Conservation (phyloP, 306 rosid genomes). For the Trifolium pratense region DNA sequence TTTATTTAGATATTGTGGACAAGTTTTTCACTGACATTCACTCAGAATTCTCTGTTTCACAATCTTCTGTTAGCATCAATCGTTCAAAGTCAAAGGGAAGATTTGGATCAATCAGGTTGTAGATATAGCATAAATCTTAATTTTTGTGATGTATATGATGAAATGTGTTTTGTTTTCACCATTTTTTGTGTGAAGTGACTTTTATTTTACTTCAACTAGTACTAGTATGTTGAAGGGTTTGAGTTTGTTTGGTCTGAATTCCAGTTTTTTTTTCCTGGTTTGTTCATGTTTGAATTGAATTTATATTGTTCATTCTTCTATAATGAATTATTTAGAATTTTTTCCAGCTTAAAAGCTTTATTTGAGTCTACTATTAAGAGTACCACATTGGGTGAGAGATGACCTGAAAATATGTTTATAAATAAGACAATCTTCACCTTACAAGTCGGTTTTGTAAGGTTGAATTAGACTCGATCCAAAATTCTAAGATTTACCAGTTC, state of each 20-base stretch:
- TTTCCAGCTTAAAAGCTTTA: constrained; percentile 6
- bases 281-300: constrained; percentile 38
- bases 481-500: no score
- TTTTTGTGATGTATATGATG: constrained; percentile 42
- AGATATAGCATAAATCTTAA: constrained; percentile 48
- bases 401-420: no score
- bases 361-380: not conserved
- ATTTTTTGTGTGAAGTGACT: constrained; percentile 19
- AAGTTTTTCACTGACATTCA: constrained; percentile 84
- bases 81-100: constrained; percentile 70
- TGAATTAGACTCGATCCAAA: no score
- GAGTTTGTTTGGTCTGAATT: constrained; percentile 45
- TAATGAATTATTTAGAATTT: constrained; percentile 12
- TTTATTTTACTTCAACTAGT: constrained; percentile 7
- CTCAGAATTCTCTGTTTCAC: constrained; percentile 63
- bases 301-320: constrained; percentile 35
- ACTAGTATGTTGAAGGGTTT: constrained; percentile 29
- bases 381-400: no score
- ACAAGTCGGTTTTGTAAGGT: no score
- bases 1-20: constrained; percentile 85
- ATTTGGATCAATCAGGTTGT: constrained; percentile 62
- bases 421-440: no score
- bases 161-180: constrained; percentile 37
- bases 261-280: constrained; percentile 23
- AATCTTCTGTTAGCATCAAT: constrained; percentile 48